Base-by-base conservation (phyloP, 805 yeast genomes). In the Diddensiella caesifluorescens region DNA sequence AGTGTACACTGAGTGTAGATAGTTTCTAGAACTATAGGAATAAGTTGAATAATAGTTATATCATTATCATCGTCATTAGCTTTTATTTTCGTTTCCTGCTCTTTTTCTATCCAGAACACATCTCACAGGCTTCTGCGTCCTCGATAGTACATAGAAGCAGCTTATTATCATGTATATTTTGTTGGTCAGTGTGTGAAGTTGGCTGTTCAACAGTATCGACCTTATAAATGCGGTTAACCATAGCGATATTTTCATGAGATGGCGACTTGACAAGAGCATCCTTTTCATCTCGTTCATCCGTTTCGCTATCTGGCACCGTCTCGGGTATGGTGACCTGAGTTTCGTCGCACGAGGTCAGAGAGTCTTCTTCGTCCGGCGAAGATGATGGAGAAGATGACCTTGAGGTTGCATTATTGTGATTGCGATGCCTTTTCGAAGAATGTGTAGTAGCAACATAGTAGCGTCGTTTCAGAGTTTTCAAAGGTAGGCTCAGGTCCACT, bases 81-180 rank as follows among this genome's bases (percentile, higher is more conserved):
- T n/a, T n/a, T n/a, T n/a, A n/a, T n/a, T n/a, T n/a, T n/a, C n/a
- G n/a, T n/a, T n/a, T n/a, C n/a, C n/a, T n/a, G n/a, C n/a, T n/a
- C n/a, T n/a, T n/a, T 18, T 36, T 22, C 46, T 66, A 87, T 70
- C 95, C 95, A 43, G 95, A 87, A 67, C 96, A 87, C 95, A 87
- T 87, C 56, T 86, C 85, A 69, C 95, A 87, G 39, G 95, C 77
- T 68, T 86, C 95, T 46, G 95, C 95, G 15, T 22, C 21, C 7
- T 19, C 38, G 10, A 34, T 34, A 12, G 16, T 9, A 15, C 38
- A 34, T 4, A 22, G 12, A 10, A 34, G 26, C 4, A 22, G 13
- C 16, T 22, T 12, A 22, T 34, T 22, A 22, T 16, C 10, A 22
- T 21, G 23, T 13, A 34, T 34, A 13, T 34, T 19, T 7, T n/a